phyloP scores from a whole-genome alignment of 495 filamentous ascomycete species.

The Hypoxylon perforatum region DNA sequence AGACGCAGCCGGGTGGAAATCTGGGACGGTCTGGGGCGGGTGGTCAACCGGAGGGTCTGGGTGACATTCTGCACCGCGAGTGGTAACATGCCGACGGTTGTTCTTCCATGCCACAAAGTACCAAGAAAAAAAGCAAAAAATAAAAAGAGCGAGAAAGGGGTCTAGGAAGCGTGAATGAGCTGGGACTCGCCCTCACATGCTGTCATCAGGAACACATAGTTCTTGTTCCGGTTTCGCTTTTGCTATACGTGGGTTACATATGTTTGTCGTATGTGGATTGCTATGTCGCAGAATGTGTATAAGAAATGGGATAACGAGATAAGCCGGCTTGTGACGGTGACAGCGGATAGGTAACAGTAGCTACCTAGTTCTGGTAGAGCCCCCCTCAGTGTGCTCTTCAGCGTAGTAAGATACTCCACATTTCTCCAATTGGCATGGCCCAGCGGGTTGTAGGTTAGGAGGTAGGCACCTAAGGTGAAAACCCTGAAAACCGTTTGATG shows the following conservation, averaged over 20 bases:
- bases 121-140: not conserved
- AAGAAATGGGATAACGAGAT: too few relatives aligned
- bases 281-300: too few relatives aligned
- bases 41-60: conserved; percentile 53
- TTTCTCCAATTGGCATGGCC: conserved; percentile 31
- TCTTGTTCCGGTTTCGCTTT: conserved; percentile 35
- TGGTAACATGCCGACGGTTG: conserved; percentile 59
- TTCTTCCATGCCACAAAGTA: conserved; percentile 52
- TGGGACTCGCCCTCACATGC: conserved; percentile 16
- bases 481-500: too few relatives aligned
- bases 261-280: too few relatives aligned
- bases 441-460: too few relatives aligned
- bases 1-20: conserved; percentile 16
- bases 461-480: too few relatives aligned
- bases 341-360: not conserved
- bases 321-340: conserved; percentile 25
- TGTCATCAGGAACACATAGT: conserved; percentile 21
- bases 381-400: too few relatives aligned
- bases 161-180: conserved; percentile 3
- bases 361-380: too few relatives aligned
- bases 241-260: not conserved
- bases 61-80: conserved; percentile 57
- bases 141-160: conserved; percentile 1
- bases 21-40: conserved; percentile 27
- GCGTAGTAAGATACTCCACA: conserved; percentile 26